Conservation (phyloP, 1,284 basidiomycete genomes). For the Cryptococcus sp. region DNA sequence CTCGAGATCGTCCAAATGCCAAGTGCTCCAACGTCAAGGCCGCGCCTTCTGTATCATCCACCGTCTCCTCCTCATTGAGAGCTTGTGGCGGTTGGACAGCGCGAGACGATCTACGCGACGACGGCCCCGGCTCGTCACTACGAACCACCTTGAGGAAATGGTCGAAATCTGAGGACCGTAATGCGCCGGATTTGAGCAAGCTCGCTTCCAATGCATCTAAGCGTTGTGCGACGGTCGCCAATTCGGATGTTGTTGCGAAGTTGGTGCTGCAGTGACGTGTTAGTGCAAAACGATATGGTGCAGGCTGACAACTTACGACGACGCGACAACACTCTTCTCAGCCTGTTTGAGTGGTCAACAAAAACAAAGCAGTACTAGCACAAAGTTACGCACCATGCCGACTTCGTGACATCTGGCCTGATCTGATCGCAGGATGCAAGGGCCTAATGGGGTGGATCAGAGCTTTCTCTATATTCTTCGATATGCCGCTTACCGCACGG, state of each 20-base stretch:
- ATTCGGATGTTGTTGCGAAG: slow-evolving; percentile 48
- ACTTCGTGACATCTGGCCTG: slow-evolving; percentile 53
- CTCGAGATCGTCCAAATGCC: slow-evolving; percentile 50
- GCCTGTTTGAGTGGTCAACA: slow-evolving; percentile 19
- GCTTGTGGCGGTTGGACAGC: not conserved
- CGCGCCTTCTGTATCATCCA: slow-evolving; percentile 53
- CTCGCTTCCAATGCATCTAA: slow-evolving; percentile 51
- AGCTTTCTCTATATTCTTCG: slow-evolving; percentile 3
- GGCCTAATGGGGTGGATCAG: slow-evolving; percentile 27
- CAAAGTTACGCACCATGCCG: slow-evolving; percentile 41
- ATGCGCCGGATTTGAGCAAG: slow-evolving; percentile 44
- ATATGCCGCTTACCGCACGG: slow-evolving; percentile 29
- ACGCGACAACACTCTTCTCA: slow-evolving; percentile 43
- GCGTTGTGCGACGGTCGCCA: slow-evolving; percentile 49
- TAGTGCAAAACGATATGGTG: too few species aligned
- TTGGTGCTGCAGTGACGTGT: slow-evolving; percentile 18
- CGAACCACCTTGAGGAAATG: slow-evolving; percentile 34
- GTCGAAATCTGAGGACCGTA: slow-evolving; percentile 49
- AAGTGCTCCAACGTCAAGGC: slow-evolving; percentile 53
- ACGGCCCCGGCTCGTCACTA: slow-evolving; percentile 7
- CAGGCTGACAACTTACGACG: slow-evolving; percentile 25
- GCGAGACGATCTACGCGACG: not conserved
- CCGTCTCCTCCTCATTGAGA: slow-evolving; percentile 20
- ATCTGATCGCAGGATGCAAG: slow-evolving; percentile 51
- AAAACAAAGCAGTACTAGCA: too few species aligned